Percentiles rank a stretch among this genome's conserved stretches.
These are phyloP conservation scores for Moesziomyces globuligerus DNA, from an alignment of 1,284 basidiomycete species.

Conservation along the genomic window DNA sequence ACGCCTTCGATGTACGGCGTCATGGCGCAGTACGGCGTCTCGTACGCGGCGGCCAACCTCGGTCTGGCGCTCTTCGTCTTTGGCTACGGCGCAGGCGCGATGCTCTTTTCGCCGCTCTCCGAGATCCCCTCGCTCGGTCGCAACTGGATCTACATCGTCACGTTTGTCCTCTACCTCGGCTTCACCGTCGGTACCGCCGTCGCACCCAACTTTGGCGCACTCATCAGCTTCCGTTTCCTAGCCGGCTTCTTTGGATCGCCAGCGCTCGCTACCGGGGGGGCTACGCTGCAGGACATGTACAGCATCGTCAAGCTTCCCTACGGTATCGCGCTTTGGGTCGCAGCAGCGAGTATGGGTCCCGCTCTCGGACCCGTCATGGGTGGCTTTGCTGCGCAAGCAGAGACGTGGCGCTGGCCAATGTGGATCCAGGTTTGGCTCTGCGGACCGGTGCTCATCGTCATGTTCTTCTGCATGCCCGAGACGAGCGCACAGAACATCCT, in stretches of 20 bases:
- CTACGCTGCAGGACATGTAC: slow-evolving; percentile 54
- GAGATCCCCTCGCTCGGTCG: slow-evolving; percentile 62
- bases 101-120: slow-evolving; percentile 64
- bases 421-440: slow-evolving; percentile 63
- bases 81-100: slow-evolving; percentile 45
- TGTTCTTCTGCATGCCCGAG: slow-evolving; percentile 39
- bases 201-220: slow-evolving; percentile 12
- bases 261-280: slow-evolving; percentile 65
- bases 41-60: slow-evolving; percentile 68
- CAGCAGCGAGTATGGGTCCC: slow-evolving; percentile 46
- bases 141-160: slow-evolving; percentile 33
- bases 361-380: slow-evolving; percentile 50
- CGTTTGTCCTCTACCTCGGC: slow-evolving; percentile 21
- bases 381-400: slow-evolving; percentile 54
- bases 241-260: slow-evolving; percentile 67
- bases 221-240: slow-evolving; percentile 62
- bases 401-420: slow-evolving; percentile 65
- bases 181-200: slow-evolving; percentile 31
- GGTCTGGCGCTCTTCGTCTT: slow-evolving; percentile 29
- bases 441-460: slow-evolving; percentile 51
- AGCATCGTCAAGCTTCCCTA: slow-evolving; percentile 19
- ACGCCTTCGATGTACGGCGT: slow-evolving; percentile 19
- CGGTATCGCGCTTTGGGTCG: slow-evolving; percentile 23
- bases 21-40: slow-evolving; percentile 40
- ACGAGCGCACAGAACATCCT: slow-evolving; percentile 36